Evolutionary conservation across 495 filamentous ascomycete species (phyloP), one percentile per base, ranked within the genome.

Genomic region (Neurospora sp.): DNA sequence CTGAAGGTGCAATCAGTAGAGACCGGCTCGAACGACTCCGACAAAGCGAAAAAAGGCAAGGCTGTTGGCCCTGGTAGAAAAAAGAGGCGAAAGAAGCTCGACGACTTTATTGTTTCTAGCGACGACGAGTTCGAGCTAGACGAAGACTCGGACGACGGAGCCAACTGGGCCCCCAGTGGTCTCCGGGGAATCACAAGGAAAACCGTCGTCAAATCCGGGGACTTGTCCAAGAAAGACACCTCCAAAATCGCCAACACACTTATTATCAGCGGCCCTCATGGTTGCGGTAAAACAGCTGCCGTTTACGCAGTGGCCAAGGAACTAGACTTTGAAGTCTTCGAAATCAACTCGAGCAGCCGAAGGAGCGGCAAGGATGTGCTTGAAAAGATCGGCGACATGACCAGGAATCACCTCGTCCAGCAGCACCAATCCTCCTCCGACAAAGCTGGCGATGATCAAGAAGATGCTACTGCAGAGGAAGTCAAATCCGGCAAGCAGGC

Each of bases 301-400:
- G 90, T 97, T 0, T 94, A 97, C 81, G 96, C 96, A 5, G 92
- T 94, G n/a, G 96, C 96, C 3, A 96, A 94, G 76, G 96, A 99
- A 83, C 87, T 97, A 31, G 95, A 90, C 27, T 98, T 95, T 79
- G 93, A 97, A 72, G 89, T 99, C 6, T 98, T 98, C 75, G 96
- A 99, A 81, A 92, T 99, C 77, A 97, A 96, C 74, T 79, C 95
- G 7, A 88, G 93, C 47, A 92, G 86, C 75, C 89, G 94, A 72
- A 85, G 96, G 68, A 96, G 89, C 79, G 96, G 93, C 12, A 94
- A 92, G 78, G 96, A 99, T 78, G 88, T 99, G 68, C 77, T 96
- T 9, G 96, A 98, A 70, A 94, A 87, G 71, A 93, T 99, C 20
- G 96, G 96, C 5, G 94, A 98, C 79, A 98, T 98, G 96, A 94